A percentile compares a stretch with the other conserved stretches of the same genome.
Evolutionary conservation across 441 rosid genomes (phyloP).

Genomic region (Raphanus hybrid): DNA sequence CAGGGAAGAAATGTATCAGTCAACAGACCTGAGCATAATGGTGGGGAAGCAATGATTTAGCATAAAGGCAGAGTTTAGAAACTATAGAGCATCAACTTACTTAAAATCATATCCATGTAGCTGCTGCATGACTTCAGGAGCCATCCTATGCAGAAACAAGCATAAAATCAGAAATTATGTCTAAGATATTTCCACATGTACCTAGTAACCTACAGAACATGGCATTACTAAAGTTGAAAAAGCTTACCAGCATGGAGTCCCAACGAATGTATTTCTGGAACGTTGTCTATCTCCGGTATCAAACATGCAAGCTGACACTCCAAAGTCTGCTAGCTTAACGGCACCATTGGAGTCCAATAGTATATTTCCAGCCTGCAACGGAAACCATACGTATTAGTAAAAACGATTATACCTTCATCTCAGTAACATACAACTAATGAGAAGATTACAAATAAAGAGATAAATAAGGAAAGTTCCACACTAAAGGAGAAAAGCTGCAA

Average conservation of each 20-base stretch:
- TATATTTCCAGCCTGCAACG: slow-evolving; percentile 91
- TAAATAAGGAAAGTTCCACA: slow-evolving; percentile 19
- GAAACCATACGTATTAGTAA: slow-evolving; percentile 24
- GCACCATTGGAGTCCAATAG: slow-evolving; percentile 77
- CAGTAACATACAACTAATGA: background rate
- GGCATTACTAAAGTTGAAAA: slow-evolving; percentile 25
- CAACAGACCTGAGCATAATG: slow-evolving; percentile 19
- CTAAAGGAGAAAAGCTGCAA: slow-evolving; percentile 18
- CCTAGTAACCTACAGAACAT: slow-evolving; percentile 18
- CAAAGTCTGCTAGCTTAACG: slow-evolving; percentile 95
- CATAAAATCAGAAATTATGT: slow-evolving; percentile 20
- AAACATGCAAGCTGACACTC: slow-evolving; percentile 98
- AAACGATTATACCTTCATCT: slow-evolving; percentile 21
- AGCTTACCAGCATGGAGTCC: slow-evolving; percentile 98
- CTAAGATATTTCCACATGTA: slow-evolving; percentile 19
- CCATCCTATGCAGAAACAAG: slow-evolving; percentile 76
- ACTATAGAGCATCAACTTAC: slow-evolving; percentile 57
- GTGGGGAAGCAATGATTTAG: background rate
- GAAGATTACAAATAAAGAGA: background rate
- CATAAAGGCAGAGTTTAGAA: background rate
- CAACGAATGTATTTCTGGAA: slow-evolving; percentile 95
- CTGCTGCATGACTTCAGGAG: slow-evolving; percentile 99
- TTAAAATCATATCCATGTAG: slow-evolving; percentile 97
- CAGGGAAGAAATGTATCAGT: slow-evolving; percentile 42
- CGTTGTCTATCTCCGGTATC: slow-evolving; percentile 98